Percentiles rank a stretch among this genome's conserved stretches.
Conservation (phyloP, 371 early-diverging fungal genomes). For the Batkoa obscura region DNA sequence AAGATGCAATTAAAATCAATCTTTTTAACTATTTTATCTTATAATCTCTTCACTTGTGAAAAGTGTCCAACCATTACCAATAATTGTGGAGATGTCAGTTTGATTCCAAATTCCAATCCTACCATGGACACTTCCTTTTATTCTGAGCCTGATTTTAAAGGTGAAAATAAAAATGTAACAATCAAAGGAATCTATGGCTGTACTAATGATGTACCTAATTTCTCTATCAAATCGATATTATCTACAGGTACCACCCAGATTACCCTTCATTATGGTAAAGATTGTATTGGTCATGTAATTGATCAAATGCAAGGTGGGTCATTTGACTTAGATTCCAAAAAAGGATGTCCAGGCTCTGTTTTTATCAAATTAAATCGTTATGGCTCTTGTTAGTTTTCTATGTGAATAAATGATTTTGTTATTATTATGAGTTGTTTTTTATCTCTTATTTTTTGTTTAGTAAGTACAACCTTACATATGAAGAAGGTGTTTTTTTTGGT, state of each 20-base stretch:
- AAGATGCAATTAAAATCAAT: not conserved
- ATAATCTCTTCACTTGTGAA: not conserved
- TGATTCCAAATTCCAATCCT: not conserved
- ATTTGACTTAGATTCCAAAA: not conserved
- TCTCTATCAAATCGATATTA: not conserved
- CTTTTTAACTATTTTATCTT: not conserved
- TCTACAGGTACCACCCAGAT: not conserved
- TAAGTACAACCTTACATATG: no score
- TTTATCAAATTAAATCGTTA: not conserved
- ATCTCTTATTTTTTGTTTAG: no score
- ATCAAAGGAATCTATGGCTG: not conserved
- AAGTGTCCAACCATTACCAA: not conserved
- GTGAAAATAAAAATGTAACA: not conserved
- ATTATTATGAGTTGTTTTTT: no score
- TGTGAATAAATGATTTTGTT: no score
- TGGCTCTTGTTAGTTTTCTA: slow-evolving; percentile 1
- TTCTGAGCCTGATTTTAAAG: not conserved
- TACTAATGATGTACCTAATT: not conserved
- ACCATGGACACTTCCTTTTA: not conserved
- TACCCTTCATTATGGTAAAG: not conserved
- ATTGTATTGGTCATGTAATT: not conserved
- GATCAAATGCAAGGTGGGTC: not conserved
- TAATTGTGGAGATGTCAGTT: not conserved
- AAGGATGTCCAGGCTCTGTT: not conserved
- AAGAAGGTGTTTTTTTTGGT: no score